phyloP scores from a whole-genome alignment of 2,329 filamentous ascomycete species.

The Fusarium torreyae region DNA sequence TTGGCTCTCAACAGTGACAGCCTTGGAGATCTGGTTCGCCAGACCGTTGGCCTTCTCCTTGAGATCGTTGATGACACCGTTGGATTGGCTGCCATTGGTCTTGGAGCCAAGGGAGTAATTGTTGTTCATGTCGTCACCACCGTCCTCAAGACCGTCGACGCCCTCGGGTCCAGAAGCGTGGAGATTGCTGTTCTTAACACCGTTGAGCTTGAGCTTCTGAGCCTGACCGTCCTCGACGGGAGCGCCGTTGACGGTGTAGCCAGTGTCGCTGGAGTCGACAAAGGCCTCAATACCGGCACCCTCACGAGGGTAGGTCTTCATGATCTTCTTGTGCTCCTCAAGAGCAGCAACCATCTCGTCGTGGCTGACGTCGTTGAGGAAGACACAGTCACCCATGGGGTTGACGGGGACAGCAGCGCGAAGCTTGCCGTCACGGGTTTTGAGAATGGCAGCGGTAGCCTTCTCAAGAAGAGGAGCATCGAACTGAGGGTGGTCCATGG shows the following conservation, averaged over 20 bases:
- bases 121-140: constrained; percentile 28
- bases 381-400: constrained; percentile 76
- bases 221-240: constrained; percentile 39
- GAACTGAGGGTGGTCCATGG: constrained; percentile 80
- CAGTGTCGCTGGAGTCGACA: constrained; percentile 79
- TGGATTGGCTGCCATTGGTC: constrained; percentile 13
- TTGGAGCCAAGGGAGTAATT: constrained; percentile 24
- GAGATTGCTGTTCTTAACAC: constrained; percentile 27
- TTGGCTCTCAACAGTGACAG: constrained; percentile 29
- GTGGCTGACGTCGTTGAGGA: constrained; percentile 76
- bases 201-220: constrained; percentile 18
- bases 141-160: constrained; percentile 38
- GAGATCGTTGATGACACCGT: constrained; percentile 31
- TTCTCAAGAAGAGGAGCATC: constrained; percentile 75
- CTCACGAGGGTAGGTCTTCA: constrained; percentile 73
- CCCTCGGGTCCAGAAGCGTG: constrained; percentile 41
- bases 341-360: constrained; percentile 75
- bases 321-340: constrained; percentile 73
- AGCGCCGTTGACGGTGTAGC: constrained; percentile 61
- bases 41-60: constrained; percentile 36
- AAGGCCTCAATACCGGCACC: constrained; percentile 78
- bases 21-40: constrained; percentile 25
- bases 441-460: constrained; percentile 78
- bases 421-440: constrained; percentile 78
- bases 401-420: constrained; percentile 76